phyloP scores from a whole-genome alignment of 441 rosid genomes.

The Aquilaria agallochum region DNA sequence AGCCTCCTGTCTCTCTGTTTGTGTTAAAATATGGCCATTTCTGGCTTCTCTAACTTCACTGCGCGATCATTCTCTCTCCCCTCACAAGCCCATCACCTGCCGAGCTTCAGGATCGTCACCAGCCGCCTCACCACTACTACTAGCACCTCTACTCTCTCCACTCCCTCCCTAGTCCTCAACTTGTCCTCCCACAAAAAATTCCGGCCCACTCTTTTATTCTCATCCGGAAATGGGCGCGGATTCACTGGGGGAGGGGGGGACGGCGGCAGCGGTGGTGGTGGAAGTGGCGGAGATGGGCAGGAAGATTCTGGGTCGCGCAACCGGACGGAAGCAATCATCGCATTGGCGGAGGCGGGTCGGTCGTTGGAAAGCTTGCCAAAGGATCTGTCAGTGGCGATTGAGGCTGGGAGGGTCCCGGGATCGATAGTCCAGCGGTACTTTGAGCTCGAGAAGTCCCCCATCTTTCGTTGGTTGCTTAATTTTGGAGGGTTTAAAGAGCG shows the following conservation, averaged over 20 bases:
- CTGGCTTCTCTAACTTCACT: constrained; percentile 17
- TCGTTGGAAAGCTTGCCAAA: constrained; percentile 38
- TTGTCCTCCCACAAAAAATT: not conserved
- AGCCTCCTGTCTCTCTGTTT: not conserved
- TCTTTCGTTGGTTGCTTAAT: constrained; percentile 41
- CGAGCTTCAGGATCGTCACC: constrained; percentile 10
- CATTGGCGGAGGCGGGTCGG: constrained; percentile 24
- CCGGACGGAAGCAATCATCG: constrained; percentile 19
- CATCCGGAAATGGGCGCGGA: constrained; percentile 18
- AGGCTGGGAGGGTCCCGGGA: constrained; percentile 35
- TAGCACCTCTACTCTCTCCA: not conserved
- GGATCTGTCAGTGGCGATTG: constrained; percentile 36
- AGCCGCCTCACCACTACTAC: constrained; percentile 6
- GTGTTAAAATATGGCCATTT: constrained; percentile 11
- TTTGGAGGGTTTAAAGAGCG: constrained; percentile 46
- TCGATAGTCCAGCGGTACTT: constrained; percentile 32
- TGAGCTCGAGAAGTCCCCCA: constrained; percentile 36
- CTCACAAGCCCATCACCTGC: constrained; percentile 11
- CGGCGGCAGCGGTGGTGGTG: constrained; percentile 10
- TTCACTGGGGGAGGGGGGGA: constrained; percentile 10
- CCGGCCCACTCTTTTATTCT: constrained; percentile 6
- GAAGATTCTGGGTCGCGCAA: constrained; percentile 10
- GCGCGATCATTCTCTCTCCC: constrained; percentile 10
- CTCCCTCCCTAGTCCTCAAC: not conserved
- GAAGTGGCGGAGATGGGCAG: constrained; percentile 15